Evolutionary conservation across 768 basidiomycete species (phyloP), one percentile per base, ranked within the genome.

Genomic region (Imleria badia): DNA sequence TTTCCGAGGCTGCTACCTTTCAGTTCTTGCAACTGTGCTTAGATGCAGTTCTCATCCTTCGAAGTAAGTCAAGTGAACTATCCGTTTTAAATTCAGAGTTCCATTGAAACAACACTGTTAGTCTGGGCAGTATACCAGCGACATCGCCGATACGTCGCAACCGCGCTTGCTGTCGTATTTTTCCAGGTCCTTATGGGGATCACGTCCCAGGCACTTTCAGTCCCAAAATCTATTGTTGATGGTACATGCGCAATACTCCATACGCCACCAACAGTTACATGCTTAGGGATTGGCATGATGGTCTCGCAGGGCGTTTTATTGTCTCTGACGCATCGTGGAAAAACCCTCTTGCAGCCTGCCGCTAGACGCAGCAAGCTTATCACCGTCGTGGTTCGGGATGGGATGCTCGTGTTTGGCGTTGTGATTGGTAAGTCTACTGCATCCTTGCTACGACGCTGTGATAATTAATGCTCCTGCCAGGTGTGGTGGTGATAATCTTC

Each of bases 51-150:
- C 33, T 65, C 7, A 19, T 65, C 20, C 56, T 65, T 52, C 59
- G 52, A 45, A 61, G 64, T 65, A 43, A 52, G 65, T 58, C 6
- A 8, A 33, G 26, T 30, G 13, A 48, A 26, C n/a, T 22, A 1
- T 42, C 17, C 17, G 3, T 17, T 26, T 39, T 19, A 4, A 13
- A 45, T 33, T n/a, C 30, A 19, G 40, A 20, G 30, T 40, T 19
- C 2, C 7, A 23, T 30, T 52, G 42, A 58, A 23, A 14, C 6
- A 3, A 13, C 12, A 1, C 22, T 7, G 3, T 34, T 29, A 65
- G 65, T 66, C 17, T 33, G 47, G 31, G 64, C 61, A 10, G 42
- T 65, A 10, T 57, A 58, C 22, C 65, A 19, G 23, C 35, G 20
- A 52, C 43, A n/a, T 11, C 31, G 20, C 8, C 36, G 29, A 34